Evolutionary conservation across 192 early-diverging fungal genomes (phyloP).

Genomic region (Backusella morwellensis): DNA sequence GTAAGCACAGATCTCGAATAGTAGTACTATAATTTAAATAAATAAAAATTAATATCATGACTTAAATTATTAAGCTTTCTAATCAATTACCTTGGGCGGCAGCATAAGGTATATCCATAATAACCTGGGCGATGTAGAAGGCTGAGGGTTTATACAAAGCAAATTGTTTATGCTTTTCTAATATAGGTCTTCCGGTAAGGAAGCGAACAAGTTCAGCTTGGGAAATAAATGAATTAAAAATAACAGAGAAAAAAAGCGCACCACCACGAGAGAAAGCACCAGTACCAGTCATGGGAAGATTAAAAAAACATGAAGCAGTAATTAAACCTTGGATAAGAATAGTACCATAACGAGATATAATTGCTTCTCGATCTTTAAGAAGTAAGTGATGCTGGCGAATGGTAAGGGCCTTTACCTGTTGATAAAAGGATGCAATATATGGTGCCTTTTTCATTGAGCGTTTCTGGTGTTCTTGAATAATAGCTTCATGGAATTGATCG

Average conservation of each 20-base stretch:
- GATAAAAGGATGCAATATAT: constrained; percentile 63
- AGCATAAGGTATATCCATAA: constrained; percentile 51
- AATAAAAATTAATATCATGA: background rate
- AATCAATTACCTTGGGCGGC: constrained; percentile 34
- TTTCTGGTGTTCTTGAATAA: constrained; percentile 55
- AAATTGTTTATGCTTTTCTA: constrained; percentile 78
- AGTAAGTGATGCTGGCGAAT: constrained; percentile 64
- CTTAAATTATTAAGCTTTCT: background rate
- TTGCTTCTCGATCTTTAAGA: constrained; percentile 44
- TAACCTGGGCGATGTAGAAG: constrained; percentile 51
- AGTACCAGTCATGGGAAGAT: constrained; percentile 48
- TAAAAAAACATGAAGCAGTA: constrained; percentile 68
- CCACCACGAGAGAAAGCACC: constrained; percentile 82
- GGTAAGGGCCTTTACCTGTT: constrained; percentile 59
- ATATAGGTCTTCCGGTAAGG: constrained; percentile 66
- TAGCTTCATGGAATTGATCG: constrained; percentile 43
- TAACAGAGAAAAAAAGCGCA: constrained; percentile 64
- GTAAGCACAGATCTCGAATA: constrained; percentile 56
- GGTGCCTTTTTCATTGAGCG: constrained; percentile 46
- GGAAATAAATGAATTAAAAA: constrained; percentile 56
- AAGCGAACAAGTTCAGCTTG: constrained; percentile 71
- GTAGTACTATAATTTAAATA: constrained; percentile 44
- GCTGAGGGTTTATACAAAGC: constrained; percentile 65
- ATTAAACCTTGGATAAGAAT: constrained; percentile 63
- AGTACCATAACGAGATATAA: constrained; percentile 55